Base-by-base conservation (phyloP, 192 early-diverging fungal genomes). In the Mortierella hygrophila region DNA sequence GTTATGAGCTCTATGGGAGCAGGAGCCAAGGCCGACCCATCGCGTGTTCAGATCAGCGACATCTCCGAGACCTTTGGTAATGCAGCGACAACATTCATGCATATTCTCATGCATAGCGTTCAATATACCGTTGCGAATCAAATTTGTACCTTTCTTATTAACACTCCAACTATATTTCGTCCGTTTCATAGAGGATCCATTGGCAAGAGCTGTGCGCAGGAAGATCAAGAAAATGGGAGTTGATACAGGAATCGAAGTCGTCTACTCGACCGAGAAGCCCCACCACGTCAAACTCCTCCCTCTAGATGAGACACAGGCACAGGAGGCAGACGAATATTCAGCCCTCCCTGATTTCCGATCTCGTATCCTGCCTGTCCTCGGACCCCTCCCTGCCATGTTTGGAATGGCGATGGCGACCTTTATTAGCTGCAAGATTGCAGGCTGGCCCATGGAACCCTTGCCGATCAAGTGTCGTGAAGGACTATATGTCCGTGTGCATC, bases 1-100 rank as follows among this genome's bases (percentile, higher is more conserved):
- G 95, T 99, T 32, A 96, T 99, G 41, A 95, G 95, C 65, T 97
- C 98, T 23, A 99, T 98, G 97, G 98, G 98, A 3, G 96, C 98
- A 6, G 98, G 98, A n/a, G 97, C 97, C 57, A 99, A 99, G 86
- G 92, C 96, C 2, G 97, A 99, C 87, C 96, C 98, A n/a, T 97
- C 97, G 40, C 93, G 96, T 20, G 94, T 99, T 60, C 98, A 98
- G 88, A 96, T 99, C 80, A 96, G 97, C 42, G 98, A 99, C 86
- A 98, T 99, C 72, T 93, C 94, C 75, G 94, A 97, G 54, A 99
- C 98, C 0, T 95, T 94, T 82, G 94, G 94, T 95, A 89, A 84
- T 65, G 37, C 37, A 26, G 52, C 16, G 40, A 35, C 18, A 32
- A 71, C 10, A 32, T 71, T 40, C 11, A 63, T 6, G 35, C 35